Conservation (phyloP, 148 eudicot species). For the Chenopodium berlandieri region DNA sequence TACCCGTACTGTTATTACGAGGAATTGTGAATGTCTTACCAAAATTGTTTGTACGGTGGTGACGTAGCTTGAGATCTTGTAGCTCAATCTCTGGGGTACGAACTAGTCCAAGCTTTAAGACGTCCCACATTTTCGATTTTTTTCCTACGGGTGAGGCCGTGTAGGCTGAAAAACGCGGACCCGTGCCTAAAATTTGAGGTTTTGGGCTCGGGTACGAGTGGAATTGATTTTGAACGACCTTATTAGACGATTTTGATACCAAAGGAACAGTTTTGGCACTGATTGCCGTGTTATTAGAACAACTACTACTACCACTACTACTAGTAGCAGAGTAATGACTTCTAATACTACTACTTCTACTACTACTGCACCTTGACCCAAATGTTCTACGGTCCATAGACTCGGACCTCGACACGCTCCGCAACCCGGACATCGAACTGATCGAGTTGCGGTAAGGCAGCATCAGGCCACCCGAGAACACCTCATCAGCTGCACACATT, state of each 20-base stretch:
- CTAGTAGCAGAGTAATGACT: constrained; percentile 33
- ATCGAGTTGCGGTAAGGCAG: constrained; percentile 75
- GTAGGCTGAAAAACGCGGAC: constrained; percentile 20
- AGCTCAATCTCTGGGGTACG: constrained; percentile 65
- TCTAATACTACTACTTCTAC: constrained; percentile 62
- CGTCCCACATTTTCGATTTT: constrained; percentile 61
- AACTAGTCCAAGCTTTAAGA: constrained; percentile 56
- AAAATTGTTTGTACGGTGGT: constrained; percentile 3
- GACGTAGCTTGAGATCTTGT: constrained; percentile 40
- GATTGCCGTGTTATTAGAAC: constrained; percentile 3
- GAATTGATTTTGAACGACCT: constrained; percentile 45
- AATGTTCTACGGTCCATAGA: constrained; percentile 48
- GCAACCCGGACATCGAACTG: constrained; percentile 42
- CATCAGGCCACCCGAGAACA: constrained; percentile 73
- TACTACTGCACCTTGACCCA: constrained; percentile 35
- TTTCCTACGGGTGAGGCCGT: constrained; percentile 4
- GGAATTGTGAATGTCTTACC: constrained; percentile 24
- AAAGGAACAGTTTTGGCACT: constrained; percentile 13
- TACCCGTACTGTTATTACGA: constrained; percentile 39
- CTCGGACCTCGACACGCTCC: constrained; percentile 47
- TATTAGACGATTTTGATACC: constrained; percentile 18
- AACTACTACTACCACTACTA: constrained; percentile 42
- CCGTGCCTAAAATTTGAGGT: constrained; percentile 43
- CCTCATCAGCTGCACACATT: constrained; percentile 84
- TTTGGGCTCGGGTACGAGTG: constrained; percentile 84